These are phyloP conservation scores for Globisporangium nunn DNA, from an alignment of 352 stramenopile genomes.

Conservation along the genomic window DNA sequence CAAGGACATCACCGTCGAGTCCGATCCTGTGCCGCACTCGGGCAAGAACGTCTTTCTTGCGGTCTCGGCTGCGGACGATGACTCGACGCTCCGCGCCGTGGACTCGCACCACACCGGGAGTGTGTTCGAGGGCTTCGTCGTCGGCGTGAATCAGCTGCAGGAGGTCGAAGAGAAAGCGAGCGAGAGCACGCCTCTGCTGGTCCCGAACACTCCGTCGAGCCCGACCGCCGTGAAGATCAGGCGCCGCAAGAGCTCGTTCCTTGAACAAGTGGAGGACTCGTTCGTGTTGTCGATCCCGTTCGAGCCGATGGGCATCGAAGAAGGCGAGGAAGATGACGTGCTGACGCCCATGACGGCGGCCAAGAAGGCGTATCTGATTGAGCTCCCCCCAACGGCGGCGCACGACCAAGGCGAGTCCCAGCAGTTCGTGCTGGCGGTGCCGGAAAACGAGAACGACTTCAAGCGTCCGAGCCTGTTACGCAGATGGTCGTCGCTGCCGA, in stretches of 20 bases:
- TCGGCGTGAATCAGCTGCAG: conserved; percentile 58
- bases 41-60: conserved; percentile 71
- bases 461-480: conserved; percentile 13
- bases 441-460: conserved; percentile 29
- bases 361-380: conserved; percentile 62
- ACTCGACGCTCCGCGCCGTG: conserved; percentile 59
- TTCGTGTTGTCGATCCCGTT: conserved; percentile 77
- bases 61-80: conserved; percentile 47
- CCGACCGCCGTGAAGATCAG: conserved; percentile 3
- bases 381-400: conserved; percentile 49
- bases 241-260: conserved; percentile 40
- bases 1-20: background rate
- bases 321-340: conserved; percentile 13
- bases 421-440: conserved; percentile 69
- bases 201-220: conserved; percentile 21
- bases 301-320: conserved; percentile 28
- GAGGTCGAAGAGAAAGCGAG: conserved; percentile 16
- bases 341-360: conserved; percentile 13
- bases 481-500: conserved; percentile 38
- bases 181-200: conserved; percentile 38
- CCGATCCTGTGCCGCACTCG: conserved; percentile 22
- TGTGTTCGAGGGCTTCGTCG: conserved; percentile 66
- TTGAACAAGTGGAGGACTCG: conserved; percentile 50
- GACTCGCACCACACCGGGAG: conserved; percentile 39
- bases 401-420: conserved; percentile 24